These are phyloP conservation scores for Hypoxylon fuscum DNA, from an alignment of 495 filamentous ascomycete species.

Conservation along the genomic window DNA sequence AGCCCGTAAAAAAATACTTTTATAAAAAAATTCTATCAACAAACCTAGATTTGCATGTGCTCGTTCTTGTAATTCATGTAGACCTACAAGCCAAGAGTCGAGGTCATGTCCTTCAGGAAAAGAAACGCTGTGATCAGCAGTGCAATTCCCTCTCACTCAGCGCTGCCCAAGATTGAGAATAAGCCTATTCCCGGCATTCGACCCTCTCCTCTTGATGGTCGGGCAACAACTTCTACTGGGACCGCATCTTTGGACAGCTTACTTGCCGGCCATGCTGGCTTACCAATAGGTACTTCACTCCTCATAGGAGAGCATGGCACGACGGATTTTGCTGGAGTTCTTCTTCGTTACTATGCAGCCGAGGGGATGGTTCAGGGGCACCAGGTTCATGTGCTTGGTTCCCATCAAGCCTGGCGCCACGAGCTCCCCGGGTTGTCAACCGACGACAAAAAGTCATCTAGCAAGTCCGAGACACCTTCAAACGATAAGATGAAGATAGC, in stretches of 20 bases:
- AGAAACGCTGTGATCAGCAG: constrained; percentile 74
- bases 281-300: constrained; percentile 81
- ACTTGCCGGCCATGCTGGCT: constrained; percentile 87
- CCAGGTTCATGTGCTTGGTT: constrained; percentile 82
- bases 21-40: not conserved
- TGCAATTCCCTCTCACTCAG: constrained; percentile 42
- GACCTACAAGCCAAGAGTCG: constrained; percentile 30
- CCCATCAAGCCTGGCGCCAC: constrained; percentile 79
- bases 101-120: constrained; percentile 86
- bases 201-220: constrained; percentile 88
- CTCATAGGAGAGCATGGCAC: constrained; percentile 93
- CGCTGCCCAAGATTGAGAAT: constrained; percentile 38
- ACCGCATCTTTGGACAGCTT: constrained; percentile 83
- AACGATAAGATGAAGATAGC: constrained; percentile 97
- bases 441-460: constrained; percentile 50
- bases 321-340: constrained; percentile 87
- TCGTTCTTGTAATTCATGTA: constrained; percentile 47
- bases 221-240: constrained; percentile 90
- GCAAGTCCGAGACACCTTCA: constrained; percentile 44
- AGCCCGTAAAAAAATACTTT: not conserved
- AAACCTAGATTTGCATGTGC: too few relatives aligned
- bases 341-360: constrained; percentile 90
- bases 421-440: constrained; percentile 80
- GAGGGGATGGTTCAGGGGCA: constrained; percentile 95
- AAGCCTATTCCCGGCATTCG: constrained; percentile 72